Evolutionary conservation across 331 rosid genomes (phyloP).

Genomic region (Cydonia oblonga): DNA sequence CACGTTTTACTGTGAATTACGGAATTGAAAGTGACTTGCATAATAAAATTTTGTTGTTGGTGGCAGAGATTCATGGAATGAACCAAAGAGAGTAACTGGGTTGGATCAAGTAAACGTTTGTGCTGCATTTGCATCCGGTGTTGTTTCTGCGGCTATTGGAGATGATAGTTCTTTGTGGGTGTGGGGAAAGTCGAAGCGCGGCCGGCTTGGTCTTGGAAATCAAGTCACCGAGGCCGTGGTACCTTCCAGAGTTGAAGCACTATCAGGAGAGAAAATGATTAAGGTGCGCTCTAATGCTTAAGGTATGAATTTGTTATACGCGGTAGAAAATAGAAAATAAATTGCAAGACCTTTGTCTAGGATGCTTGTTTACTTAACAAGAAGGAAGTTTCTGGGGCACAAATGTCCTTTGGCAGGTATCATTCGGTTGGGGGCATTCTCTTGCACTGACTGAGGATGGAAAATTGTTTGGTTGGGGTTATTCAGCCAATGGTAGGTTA

Average conservation of each 20-base stretch:
- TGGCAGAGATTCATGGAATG: constrained; percentile 53
- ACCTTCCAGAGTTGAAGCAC: constrained; percentile 52
- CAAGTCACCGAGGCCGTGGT: constrained; percentile 34
- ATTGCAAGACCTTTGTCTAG: not conserved
- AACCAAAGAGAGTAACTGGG: constrained; percentile 49
- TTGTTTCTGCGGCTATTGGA: constrained; percentile 67
- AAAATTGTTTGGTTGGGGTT: constrained; percentile 88
- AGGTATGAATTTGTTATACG: not conserved
- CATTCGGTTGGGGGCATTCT: constrained; percentile 97
- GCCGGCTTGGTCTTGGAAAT: constrained; percentile 81
- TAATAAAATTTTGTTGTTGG: constrained; percentile 4
- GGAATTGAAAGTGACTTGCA: not conserved
- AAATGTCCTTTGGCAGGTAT: constrained; percentile 38
- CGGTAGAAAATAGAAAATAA: not conserved
- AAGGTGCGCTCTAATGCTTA: constrained; percentile 39
- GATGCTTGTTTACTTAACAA: not conserved
- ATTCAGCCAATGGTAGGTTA: constrained; percentile 74
- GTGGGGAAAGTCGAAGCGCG: constrained; percentile 86
- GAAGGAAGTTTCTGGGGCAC: constrained; percentile 7
- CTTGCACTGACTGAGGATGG: constrained; percentile 76
- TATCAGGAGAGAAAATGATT: constrained; percentile 49
- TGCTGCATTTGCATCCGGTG: constrained; percentile 78
- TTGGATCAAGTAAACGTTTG: constrained; percentile 45
- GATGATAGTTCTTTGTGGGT: constrained; percentile 86
- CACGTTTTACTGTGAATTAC: not conserved